These are phyloP conservation scores for Solanum hybrid DNA, from an alignment of 305 asterid species.

Conservation along the genomic window DNA sequence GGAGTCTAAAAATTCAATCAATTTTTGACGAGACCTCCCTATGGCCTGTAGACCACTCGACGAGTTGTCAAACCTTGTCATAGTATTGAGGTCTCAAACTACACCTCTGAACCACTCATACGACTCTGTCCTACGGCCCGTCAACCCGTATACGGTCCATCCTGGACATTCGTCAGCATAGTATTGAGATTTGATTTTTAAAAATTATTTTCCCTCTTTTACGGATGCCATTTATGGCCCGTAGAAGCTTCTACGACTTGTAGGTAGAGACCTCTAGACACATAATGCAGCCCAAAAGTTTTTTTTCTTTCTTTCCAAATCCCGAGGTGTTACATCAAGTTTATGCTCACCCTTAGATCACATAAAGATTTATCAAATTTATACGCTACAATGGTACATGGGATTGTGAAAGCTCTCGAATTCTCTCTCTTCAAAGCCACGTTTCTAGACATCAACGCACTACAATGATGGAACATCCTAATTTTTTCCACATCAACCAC, in stretches of 20 bases:
- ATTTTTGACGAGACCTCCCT: not conserved
- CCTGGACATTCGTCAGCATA: not conserved
- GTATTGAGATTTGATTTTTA: not conserved
- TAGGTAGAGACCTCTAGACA: not conserved
- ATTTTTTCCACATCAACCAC: not conserved
- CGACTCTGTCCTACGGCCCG: not conserved
- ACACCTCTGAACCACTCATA: not conserved
- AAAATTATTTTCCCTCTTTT: not conserved
- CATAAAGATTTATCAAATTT: not conserved
- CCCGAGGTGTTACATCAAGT: not conserved
- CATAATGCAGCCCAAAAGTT: not conserved
- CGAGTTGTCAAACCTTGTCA: not conserved
- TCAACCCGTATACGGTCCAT: not conserved
- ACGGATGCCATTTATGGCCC: not conserved
- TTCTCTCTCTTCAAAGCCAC: not conserved
- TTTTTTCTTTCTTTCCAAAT: not conserved
- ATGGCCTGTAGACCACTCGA: not conserved
- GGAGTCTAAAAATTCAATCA: not conserved
- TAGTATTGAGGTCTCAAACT: not conserved
- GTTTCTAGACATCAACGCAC: not conserved
- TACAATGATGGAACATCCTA: not conserved
- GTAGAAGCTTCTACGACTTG: not conserved
- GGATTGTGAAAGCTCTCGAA: not conserved
- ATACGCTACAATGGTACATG: not conserved
- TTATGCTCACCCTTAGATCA: not conserved